Conservation (phyloP, 768 basidiomycete genomes). For the Macrolepiota albuminosa region DNA sequence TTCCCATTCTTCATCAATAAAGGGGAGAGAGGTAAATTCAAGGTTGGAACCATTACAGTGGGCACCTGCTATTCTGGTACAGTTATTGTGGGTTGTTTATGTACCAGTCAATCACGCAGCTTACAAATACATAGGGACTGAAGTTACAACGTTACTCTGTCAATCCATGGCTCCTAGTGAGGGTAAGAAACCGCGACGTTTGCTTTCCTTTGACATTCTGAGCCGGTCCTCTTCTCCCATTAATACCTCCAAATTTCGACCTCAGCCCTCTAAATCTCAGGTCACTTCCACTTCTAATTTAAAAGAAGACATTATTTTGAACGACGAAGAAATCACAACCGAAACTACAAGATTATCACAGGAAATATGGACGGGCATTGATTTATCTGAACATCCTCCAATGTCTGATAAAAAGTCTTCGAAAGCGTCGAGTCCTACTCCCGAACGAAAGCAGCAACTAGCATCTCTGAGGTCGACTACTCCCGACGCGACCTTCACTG, state of each 20-base stretch:
- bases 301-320: slow-evolving; percentile 1
- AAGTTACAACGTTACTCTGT: no score
- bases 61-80: neutral
- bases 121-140: neutral
- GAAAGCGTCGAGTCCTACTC: slow-evolving; percentile 4
- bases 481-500: slow-evolving; percentile 35
- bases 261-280: slow-evolving; percentile 1
- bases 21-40: no score
- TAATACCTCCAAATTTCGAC: slow-evolving; percentile 7
- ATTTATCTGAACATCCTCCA: slow-evolving; percentile 6
- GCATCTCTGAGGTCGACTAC: slow-evolving; percentile 32
- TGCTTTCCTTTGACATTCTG: slow-evolving; percentile 23
- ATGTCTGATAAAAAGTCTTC: neutral
- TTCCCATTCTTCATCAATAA: no score
- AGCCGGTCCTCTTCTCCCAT: neutral
- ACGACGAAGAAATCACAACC: slow-evolving; percentile 4
- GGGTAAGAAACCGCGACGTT: slow-evolving; percentile 16
- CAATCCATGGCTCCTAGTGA: slow-evolving; percentile 12
- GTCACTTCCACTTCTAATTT: slow-evolving; percentile 1
- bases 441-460: slow-evolving; percentile 12
- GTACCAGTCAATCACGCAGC: neutral
- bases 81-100: neutral
- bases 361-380: slow-evolving; percentile 12
- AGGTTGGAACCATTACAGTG: no score
- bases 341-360: neutral